These are phyloP conservation scores for Lenzites betulinus DNA, from an alignment of 768 basidiomycete species.

Conservation along the genomic window DNA sequence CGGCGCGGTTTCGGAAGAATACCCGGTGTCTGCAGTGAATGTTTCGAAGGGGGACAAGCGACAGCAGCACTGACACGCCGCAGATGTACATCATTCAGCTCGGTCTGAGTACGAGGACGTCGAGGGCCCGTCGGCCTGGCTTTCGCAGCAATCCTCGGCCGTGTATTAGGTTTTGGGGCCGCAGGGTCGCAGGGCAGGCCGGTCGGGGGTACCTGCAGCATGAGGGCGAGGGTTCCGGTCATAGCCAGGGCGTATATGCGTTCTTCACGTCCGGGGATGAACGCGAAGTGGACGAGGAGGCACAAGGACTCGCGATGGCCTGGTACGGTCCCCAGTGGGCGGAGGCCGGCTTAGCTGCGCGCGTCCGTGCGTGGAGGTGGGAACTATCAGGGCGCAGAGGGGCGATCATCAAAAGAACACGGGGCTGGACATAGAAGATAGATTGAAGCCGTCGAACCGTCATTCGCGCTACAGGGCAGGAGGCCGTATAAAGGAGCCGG, in stretches of 20 bases:
- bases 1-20: constrained; percentile 14
- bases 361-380: constrained; percentile 3
- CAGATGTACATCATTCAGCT: constrained; percentile 15
- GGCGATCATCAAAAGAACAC: constrained; percentile 15
- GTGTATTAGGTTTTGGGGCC: neutral
- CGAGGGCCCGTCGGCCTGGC: constrained; percentile 6
- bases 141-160: constrained; percentile 1
- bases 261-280: neutral
- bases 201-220: constrained; percentile 8
- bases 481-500: neutral
- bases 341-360: constrained; percentile 13
- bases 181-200: neutral
- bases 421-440: constrained; percentile 15
- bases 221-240: constrained; percentile 10
- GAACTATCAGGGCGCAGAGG: constrained; percentile 16
- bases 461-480: constrained; percentile 4
- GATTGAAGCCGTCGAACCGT: constrained; percentile 13
- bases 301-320: constrained; percentile 5
- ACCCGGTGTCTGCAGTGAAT: constrained; percentile 13
- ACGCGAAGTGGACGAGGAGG: neutral
- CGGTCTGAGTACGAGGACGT: constrained; percentile 10
- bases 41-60: constrained; percentile 15
- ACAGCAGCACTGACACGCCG: constrained; percentile 18
- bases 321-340: neutral
- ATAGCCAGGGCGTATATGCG: neutral